Evolutionary conservation across 306 rosid species (phyloP).

Genomic region (Acacia confusa): DNA sequence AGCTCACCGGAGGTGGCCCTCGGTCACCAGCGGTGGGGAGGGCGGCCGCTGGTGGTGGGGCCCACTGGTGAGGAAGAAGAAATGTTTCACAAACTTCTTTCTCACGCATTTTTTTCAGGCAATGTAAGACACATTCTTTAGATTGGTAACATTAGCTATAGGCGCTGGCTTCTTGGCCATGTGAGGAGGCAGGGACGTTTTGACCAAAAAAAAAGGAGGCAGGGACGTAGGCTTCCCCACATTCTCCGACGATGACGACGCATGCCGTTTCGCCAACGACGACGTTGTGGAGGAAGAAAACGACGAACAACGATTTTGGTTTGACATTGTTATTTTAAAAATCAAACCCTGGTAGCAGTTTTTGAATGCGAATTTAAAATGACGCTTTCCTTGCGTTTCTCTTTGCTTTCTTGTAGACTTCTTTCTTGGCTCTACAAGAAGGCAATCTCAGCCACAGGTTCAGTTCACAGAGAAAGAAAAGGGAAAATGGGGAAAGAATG

Average conservation of each 20-base stretch:
- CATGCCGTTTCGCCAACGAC: slow-evolving; percentile 76
- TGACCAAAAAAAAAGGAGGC: too few species aligned
- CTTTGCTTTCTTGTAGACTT: slow-evolving; percentile 18
- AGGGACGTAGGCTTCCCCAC: slow-evolving; percentile 37
- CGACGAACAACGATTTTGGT: slow-evolving; percentile 74
- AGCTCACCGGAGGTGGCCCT: too few species aligned
- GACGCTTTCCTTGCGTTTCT: not conserved
- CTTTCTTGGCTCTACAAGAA: not conserved
- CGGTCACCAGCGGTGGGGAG: too few species aligned
- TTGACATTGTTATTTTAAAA: slow-evolving; percentile 41
- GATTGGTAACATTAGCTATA: slow-evolving; percentile 75
- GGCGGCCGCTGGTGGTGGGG: too few species aligned
- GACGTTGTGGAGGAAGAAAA: slow-evolving; percentile 76
- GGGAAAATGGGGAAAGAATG: not conserved
- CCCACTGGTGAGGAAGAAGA: not conserved
- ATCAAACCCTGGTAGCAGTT: slow-evolving; percentile 28
- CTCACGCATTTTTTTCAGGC: not conserved
- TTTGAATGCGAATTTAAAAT: not conserved
- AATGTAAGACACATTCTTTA: slow-evolving; percentile 39
- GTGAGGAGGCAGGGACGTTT: slow-evolving; percentile 40
- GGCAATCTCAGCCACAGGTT: not conserved
- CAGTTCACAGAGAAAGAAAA: not conserved
- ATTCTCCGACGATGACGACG: slow-evolving; percentile 47
- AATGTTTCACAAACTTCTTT: not conserved
- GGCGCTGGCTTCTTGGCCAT: slow-evolving; percentile 86